These are phyloP conservation scores for Pseudopithomyces maydicus DNA, from an alignment of 2,329 filamentous ascomycete genomes.

Conservation along the genomic window DNA sequence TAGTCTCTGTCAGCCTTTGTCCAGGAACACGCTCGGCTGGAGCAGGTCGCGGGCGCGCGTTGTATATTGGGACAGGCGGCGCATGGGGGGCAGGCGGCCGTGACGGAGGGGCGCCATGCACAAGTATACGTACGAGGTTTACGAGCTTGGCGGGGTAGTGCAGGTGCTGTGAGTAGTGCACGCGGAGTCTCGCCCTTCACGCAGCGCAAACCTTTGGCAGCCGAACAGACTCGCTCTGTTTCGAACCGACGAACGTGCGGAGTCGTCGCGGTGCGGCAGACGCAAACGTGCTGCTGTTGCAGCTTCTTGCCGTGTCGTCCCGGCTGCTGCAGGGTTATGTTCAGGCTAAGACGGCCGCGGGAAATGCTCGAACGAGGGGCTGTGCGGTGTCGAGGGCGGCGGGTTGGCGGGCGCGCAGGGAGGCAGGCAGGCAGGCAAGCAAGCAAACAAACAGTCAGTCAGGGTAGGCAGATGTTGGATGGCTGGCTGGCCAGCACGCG, in stretches of 20 bases:
- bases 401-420: neutral
- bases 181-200: conserved; percentile 12
- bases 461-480: conserved; percentile 4
- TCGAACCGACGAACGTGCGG: conserved; percentile 9
- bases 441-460: neutral
- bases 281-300: neutral
- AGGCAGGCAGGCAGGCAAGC: conserved; percentile 6
- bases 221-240: neutral
- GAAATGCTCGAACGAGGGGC: conserved; percentile 15
- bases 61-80: conserved; percentile 7
- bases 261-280: neutral
- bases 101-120: conserved; percentile 28
- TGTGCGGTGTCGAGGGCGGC: conserved; percentile 13
- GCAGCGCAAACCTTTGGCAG: neutral
- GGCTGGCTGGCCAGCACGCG: conserved; percentile 3
- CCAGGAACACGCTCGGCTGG: conserved; percentile 18
- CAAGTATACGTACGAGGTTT: conserved; percentile 15
- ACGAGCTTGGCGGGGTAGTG: conserved; percentile 32
- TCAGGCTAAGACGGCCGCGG: neutral
- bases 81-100: conserved; percentile 23
- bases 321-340: neutral
- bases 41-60: conserved; percentile 19
- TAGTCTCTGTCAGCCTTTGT: conserved; percentile 32
- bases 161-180: conserved; percentile 9
- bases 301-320: neutral